Evolutionary conservation across 129 eudicot species (phyloP).

Genomic region (Flaveria sonorensis): DNA sequence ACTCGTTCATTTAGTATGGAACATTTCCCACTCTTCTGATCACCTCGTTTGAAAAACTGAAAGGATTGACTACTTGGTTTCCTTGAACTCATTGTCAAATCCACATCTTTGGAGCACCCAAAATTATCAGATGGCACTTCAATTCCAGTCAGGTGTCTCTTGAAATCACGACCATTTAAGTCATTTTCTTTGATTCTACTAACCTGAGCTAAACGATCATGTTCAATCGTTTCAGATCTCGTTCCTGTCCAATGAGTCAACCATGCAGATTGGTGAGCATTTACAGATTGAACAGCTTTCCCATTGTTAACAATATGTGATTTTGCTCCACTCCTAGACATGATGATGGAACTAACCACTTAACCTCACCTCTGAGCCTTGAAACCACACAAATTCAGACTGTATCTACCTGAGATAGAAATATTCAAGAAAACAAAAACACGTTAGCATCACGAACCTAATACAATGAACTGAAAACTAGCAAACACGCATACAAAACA

Average conservation of each 20-base stretch:
- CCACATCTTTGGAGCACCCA: slow-evolving; percentile 39
- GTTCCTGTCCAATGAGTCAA: slow-evolving; percentile 63
- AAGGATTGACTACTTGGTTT: slow-evolving; percentile 29
- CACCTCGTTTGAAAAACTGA: slow-evolving; percentile 24
- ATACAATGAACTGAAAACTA: background rate
- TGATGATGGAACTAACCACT: slow-evolving; percentile 33
- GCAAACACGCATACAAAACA: background rate
- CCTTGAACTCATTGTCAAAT: slow-evolving; percentile 38
- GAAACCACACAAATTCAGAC: slow-evolving; percentile 2
- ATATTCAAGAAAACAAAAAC: slow-evolving; percentile 20
- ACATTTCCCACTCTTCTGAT: slow-evolving; percentile 20
- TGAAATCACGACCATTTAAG: slow-evolving; percentile 12
- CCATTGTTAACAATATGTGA: slow-evolving; percentile 35
- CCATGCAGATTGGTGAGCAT: slow-evolving; percentile 51
- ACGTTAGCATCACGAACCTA: slow-evolving; percentile 9
- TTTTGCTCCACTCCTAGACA: slow-evolving; percentile 45
- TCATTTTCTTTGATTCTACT: slow-evolving; percentile 11
- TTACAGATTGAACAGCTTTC: slow-evolving; percentile 28
- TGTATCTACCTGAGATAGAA: slow-evolving; percentile 7
- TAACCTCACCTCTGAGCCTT: slow-evolving; percentile 14
- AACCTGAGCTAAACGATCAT: slow-evolving; percentile 23
- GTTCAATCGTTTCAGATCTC: slow-evolving; percentile 31
- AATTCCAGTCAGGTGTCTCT: slow-evolving; percentile 18
- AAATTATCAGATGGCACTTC: slow-evolving; percentile 36
- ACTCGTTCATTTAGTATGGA: slow-evolving; percentile 5